Percentiles rank a stretch among this genome's conserved stretches.
Evolutionary conservation across 139 green algal species (phyloP).

Genomic region (Tetradesmus lagerheimii): DNA sequence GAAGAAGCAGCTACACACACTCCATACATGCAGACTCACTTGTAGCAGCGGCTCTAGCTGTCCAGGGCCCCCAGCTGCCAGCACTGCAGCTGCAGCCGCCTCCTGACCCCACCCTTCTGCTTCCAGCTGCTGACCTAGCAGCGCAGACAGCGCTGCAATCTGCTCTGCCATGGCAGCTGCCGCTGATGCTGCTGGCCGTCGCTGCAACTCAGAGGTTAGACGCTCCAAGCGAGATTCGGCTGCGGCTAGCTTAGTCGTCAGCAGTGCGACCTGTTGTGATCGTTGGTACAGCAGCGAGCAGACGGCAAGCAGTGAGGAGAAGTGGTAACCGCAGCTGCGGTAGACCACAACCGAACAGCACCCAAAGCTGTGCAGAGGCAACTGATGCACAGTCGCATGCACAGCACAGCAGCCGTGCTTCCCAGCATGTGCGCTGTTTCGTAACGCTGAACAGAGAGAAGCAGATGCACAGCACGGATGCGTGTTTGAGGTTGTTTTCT

Average conservation of each 20-base stretch:
- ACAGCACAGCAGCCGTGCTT: background rate
- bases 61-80: background rate
- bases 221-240: slow-evolving; percentile 11
- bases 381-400: background rate
- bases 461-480: too few species aligned
- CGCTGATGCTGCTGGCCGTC: slow-evolving; percentile 13
- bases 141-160: slow-evolving; percentile 24
- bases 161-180: slow-evolving; percentile 32
- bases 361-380: too few species aligned
- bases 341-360: background rate
- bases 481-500: too few species aligned
- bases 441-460: too few species aligned
- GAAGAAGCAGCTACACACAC: too few species aligned
- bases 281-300: background rate
- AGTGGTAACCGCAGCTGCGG: background rate
- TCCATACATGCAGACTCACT: background rate
- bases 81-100: slow-evolving; percentile 27
- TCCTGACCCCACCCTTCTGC: slow-evolving; percentile 30
- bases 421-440: too few species aligned
- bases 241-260: slow-evolving; percentile 34
- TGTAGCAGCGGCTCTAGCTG: slow-evolving; percentile 35
- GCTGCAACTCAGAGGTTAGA: background rate
- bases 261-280: slow-evolving; percentile 2
- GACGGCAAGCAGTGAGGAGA: background rate
- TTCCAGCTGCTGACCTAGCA: slow-evolving; percentile 33